These are phyloP conservation scores for Anthracocystis setariae DNA, from an alignment of 1,284 basidiomycete genomes.

Conservation along the genomic window DNA sequence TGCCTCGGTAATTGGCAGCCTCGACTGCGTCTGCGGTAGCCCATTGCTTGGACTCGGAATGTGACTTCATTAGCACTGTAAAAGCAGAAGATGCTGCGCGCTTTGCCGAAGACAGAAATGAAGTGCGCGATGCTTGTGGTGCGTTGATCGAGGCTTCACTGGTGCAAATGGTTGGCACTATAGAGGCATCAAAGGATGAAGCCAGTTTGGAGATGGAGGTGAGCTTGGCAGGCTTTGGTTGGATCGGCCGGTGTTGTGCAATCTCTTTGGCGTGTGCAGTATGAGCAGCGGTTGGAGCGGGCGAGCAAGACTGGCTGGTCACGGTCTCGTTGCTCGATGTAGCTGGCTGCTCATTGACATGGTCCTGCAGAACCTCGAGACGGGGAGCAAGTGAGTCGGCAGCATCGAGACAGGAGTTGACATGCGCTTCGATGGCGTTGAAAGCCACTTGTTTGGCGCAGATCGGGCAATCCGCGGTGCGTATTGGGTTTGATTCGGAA, in stretches of 20 bases:
- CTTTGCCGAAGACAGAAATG: conserved; percentile 20
- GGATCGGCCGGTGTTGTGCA: neutral
- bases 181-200: conserved; percentile 14
- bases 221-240: conserved; percentile 20
- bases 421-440: conserved; percentile 47
- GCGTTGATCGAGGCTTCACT: neutral
- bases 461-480: conserved; percentile 42
- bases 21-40: conserved; percentile 56
- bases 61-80: conserved; percentile 55
- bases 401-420: conserved; percentile 48
- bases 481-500: conserved; percentile 5
- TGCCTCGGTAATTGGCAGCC: conserved; percentile 47
- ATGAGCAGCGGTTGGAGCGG: conserved; percentile 2
- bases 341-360: conserved; percentile 14
- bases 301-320: conserved; percentile 19
- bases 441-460: conserved; percentile 34
- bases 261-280: neutral
- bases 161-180: conserved; percentile 11
- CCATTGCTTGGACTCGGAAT: conserved; percentile 59
- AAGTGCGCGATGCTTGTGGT: conserved; percentile 3
- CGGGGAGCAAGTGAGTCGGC: conserved; percentile 10
- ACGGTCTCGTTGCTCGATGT: neutral
- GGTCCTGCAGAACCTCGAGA: conserved; percentile 17
- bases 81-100: conserved; percentile 50
- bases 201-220: conserved; percentile 40